Evolutionary conservation across 2,329 filamentous ascomycete species (phyloP), one percentile per base, ranked within the genome.

Genomic region (Cytospora piceae): DNA sequence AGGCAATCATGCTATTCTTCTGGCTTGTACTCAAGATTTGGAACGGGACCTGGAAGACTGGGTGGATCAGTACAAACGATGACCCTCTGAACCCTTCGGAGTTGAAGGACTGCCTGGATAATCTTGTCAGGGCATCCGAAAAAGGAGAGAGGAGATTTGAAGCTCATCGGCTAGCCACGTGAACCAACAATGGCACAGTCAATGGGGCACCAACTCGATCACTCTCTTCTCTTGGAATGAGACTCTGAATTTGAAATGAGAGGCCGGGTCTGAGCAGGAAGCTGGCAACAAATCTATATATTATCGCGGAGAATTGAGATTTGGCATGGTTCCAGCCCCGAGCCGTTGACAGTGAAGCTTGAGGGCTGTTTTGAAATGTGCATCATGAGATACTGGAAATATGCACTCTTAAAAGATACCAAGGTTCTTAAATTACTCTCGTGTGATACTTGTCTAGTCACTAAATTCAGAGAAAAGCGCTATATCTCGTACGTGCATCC

Each of bases 31-130:
- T 64, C 9, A 64, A 64, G 15, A 4, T 27, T 3, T 59, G 61
- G 61, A 66, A 64, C 24, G 17, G 46, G 20, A 54, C 34, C 17
- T 66, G 60, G 64, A 55, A 32, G 27, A 34, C 11, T 17, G 37
- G 61, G 34, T 63, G 46, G 46, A 55, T 66, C 29, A 60, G 32
- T 39, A 52, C 27, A 34, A 60, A 63, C 20, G 29, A 6, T 9
- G 54, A 63, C 31, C 59, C 59, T 39, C 55, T 53, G 8, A 24
- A 58, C 8, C 64, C 59, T 8, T 39, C 52, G 15, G 56, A 58
- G 34, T 46, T 62, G 31, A 61, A 31, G 2, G 61, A 39, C 17
- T 58, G 31, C 32, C 46, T 46, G 14, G 64, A 37, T 27, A 58
- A 37, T 5, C 34, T 51, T 4, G 58, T 55, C 8, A 49, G 24